These are phyloP conservation scores for Colletotrichum sp. DNA, from an alignment of 2,329 filamentous ascomycete genomes.

Conservation along the genomic window DNA sequence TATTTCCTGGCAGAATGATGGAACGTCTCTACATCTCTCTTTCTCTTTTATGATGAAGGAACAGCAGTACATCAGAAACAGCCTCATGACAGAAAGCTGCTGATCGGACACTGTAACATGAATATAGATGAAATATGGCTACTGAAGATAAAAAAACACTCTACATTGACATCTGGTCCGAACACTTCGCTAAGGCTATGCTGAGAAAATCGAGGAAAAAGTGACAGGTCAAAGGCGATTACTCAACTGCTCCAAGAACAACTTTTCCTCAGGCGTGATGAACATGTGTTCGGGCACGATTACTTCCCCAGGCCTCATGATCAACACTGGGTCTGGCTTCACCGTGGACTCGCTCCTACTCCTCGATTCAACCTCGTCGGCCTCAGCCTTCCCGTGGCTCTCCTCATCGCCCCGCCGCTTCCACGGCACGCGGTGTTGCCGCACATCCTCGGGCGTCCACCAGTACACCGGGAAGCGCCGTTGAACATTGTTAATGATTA, in stretches of 20 bases:
- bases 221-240: slow-evolving; percentile 30
- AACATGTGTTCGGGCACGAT: slow-evolving; percentile 38
- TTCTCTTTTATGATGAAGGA: not conserved
- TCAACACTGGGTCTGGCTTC: slow-evolving; percentile 30
- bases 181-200: not conserved
- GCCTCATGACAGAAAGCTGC: not conserved
- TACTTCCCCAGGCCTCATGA: slow-evolving; percentile 38
- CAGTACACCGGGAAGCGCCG: slow-evolving; percentile 72
- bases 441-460: slow-evolving; percentile 58
- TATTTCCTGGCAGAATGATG: not conserved
- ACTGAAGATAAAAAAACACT: not conserved
- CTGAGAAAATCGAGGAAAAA: not conserved
- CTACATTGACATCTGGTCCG: not conserved
- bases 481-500: slow-evolving; percentile 73
- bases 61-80: not conserved
- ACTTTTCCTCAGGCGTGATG: slow-evolving; percentile 40
- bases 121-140: not conserved
- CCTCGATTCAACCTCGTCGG: not conserved
- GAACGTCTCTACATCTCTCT: not conserved
- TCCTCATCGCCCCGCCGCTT: not conserved
- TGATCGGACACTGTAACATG: not conserved
- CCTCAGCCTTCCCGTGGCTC: not conserved
- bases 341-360: not conserved
- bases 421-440: not conserved
- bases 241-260: slow-evolving; percentile 38